Conservation (phyloP, 1,284 basidiomycete species). For the Naganishia albida region DNA sequence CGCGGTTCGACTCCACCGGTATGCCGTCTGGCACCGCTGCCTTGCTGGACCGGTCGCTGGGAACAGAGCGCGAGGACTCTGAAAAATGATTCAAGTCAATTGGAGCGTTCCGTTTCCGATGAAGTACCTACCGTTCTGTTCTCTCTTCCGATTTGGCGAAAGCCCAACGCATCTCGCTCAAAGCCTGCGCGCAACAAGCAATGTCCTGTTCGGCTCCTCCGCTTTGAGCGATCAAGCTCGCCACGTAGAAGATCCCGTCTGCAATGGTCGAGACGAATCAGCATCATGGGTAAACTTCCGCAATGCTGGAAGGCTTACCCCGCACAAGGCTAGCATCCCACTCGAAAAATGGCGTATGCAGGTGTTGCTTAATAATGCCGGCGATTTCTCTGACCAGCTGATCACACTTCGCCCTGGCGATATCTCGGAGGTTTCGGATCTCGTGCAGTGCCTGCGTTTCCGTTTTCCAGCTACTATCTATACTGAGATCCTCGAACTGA, state of each 20-base stretch:
- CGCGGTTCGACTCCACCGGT: no score
- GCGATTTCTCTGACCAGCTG: conserved; percentile 56
- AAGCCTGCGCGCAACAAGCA: conserved; percentile 66
- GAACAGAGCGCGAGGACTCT: neutral
- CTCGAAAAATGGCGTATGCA: conserved; percentile 63
- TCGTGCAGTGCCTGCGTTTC: conserved; percentile 28
- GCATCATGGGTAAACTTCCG: neutral
- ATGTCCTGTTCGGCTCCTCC: conserved; percentile 69
- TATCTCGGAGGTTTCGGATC: conserved; percentile 57
- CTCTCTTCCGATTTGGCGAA: conserved; percentile 72
- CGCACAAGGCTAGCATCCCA: conserved; percentile 79
- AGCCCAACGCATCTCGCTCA: conserved; percentile 76
- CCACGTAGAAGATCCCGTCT: conserved; percentile 67
- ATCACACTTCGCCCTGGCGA: conserved; percentile 61
- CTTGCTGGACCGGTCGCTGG: neutral
- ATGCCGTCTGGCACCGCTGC: neutral
- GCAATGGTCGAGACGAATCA: neutral
- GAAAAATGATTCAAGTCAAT: neutral
- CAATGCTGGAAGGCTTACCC: conserved; percentile 57
- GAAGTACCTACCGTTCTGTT: conserved; percentile 44
- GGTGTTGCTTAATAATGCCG: conserved; percentile 58
- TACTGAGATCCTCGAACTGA: conserved; percentile 15
- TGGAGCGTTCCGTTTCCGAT: neutral
- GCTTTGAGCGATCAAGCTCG: conserved; percentile 63
- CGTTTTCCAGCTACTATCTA: neutral